These are phyloP conservation scores for Mycena indigotica DNA, from an alignment of 768 basidiomycete species.

Conservation along the genomic window DNA sequence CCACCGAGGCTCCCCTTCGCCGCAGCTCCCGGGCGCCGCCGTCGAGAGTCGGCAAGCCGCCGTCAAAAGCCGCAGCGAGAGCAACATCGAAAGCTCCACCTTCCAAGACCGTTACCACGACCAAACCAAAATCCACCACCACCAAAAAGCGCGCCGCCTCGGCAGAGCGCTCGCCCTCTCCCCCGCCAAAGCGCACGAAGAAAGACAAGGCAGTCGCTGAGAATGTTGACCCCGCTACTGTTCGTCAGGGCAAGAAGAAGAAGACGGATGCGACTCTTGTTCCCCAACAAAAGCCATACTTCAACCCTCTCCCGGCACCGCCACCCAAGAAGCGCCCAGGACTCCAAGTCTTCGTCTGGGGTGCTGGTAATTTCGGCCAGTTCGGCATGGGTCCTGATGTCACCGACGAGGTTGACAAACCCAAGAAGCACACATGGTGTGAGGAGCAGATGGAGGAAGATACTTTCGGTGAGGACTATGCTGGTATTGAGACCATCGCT, in stretches of 20 bases:
- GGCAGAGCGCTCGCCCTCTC: constrained; percentile 43
- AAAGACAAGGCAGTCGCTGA: constrained; percentile 31
- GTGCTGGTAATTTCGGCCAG: constrained; percentile 93
- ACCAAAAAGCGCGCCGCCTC: constrained; percentile 57
- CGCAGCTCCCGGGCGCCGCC: constrained; percentile 58
- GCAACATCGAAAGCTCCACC: constrained; percentile 38
- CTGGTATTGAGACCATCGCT: constrained; percentile 80
- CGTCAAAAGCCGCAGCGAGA: constrained; percentile 32
- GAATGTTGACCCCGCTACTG: constrained; percentile 49
- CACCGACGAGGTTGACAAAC: constrained; percentile 73
- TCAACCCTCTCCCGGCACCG: constrained; percentile 66
- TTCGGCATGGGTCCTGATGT: constrained; percentile 84
- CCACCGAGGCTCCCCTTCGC: constrained; percentile 43
- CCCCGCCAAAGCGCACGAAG: constrained; percentile 54
- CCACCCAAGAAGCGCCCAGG: constrained; percentile 62
- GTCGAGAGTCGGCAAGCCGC: constrained; percentile 37
- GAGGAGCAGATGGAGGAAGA: constrained; percentile 74
- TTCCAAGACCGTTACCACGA: constrained; percentile 32
- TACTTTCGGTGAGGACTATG: constrained; percentile 66
- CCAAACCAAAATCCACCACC: constrained; percentile 37
- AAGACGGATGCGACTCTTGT: constrained; percentile 33
- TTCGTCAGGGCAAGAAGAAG: constrained; percentile 34
- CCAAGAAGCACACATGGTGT: constrained; percentile 76
- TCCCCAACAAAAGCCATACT: constrained; percentile 55
- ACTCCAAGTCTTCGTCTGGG: constrained; percentile 81